These are phyloP conservation scores for Macrophomina phaseolina DNA, from an alignment of 2,329 filamentous ascomycete species.

Conservation along the genomic window DNA sequence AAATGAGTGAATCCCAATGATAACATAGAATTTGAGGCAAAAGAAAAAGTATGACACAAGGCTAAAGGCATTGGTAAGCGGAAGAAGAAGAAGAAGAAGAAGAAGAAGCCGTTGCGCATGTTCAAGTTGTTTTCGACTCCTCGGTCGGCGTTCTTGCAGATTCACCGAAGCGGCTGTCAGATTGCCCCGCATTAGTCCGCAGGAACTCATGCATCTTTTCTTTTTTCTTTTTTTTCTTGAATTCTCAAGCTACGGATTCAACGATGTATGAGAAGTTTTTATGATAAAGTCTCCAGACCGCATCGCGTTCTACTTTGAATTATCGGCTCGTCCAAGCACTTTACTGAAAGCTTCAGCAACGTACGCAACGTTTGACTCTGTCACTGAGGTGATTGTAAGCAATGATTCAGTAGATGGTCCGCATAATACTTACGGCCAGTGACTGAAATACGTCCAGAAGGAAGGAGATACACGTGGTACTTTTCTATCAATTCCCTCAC, in stretches of 20 bases:
- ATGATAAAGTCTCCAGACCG: background rate
- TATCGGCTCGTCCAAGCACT: background rate
- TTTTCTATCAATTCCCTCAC: slow-evolving; percentile 38
- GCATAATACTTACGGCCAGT: background rate
- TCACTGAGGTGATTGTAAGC: background rate
- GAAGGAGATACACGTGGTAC: slow-evolving; percentile 45
- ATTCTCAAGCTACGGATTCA: too few relatives aligned
- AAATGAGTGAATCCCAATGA: too few relatives aligned
- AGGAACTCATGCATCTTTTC: background rate
- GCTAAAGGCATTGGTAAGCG: background rate
- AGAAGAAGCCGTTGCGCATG: background rate
- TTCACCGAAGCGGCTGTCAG: background rate
- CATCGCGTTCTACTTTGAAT: background rate
- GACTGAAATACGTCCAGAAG: slow-evolving; percentile 42
- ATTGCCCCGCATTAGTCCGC: background rate
- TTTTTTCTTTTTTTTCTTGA: too few relatives aligned
- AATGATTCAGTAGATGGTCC: background rate
- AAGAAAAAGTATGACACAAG: background rate
- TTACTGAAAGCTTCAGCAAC: slow-evolving; percentile 25
- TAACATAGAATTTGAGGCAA: background rate
- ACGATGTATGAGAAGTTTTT: too few relatives aligned
- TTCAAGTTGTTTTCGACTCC: background rate
- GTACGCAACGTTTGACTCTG: slow-evolving; percentile 17
- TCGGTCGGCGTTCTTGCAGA: background rate
- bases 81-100: background rate